Evolutionary conservation across 768 basidiomycete species (phyloP).

Genomic region (Mycena albidolilacea): DNA sequence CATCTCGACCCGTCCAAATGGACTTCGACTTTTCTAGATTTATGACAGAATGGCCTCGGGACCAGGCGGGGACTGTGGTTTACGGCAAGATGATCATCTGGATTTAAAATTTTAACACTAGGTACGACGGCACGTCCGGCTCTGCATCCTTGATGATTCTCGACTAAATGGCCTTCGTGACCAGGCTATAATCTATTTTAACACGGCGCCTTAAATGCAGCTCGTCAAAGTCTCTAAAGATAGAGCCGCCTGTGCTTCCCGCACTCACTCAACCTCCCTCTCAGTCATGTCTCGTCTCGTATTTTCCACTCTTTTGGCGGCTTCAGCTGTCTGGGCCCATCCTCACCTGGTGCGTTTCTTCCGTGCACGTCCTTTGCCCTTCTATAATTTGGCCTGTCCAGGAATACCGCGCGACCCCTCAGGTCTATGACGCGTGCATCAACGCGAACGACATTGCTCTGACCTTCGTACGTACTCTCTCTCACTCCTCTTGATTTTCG

Average conservation of each 20-base stretch:
- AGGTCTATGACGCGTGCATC: conserved; percentile 46
- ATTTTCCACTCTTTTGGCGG: conserved; percentile 10
- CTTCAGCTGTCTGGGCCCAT: conserved; percentile 15
- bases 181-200: not conserved
- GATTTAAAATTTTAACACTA: not conserved
- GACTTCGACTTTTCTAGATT: not conserved
- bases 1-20: not conserved
- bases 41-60: not conserved
- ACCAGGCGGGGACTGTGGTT: not conserved
- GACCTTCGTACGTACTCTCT: conserved; percentile 49
- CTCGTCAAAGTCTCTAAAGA: not conserved
- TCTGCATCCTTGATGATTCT: too few species aligned
- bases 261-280: not conserved
- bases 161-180: not conserved
- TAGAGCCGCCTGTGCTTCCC: conserved; percentile 5
- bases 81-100: conserved; percentile 5
- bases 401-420: conserved; percentile 23
- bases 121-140: not conserved
- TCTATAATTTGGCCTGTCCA: not conserved
- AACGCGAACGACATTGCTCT: conserved; percentile 51
- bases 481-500: not conserved
- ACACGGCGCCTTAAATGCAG: not conserved
- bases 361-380: not conserved
- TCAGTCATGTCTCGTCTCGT: not conserved
- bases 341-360: conserved; percentile 9